Evolutionary conservation across 805 yeast species (phyloP), one percentile per base, ranked within the genome.

Genomic region (Maudiozyma barnettii): DNA sequence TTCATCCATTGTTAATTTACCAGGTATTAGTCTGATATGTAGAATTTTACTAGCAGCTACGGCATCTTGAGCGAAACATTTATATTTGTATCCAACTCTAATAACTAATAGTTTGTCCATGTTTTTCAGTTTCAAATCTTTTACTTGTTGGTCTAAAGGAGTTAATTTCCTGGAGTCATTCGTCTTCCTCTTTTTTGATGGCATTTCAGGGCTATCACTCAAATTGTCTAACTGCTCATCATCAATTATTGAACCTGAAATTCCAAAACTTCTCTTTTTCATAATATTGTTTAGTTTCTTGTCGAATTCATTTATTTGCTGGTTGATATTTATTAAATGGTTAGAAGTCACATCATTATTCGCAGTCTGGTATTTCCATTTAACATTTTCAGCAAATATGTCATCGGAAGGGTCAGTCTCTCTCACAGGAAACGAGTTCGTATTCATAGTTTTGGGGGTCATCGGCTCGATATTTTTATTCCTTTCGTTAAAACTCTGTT

Each of bases 71-170:
- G 95, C 96, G 61, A 78, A 87, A 51, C 90, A 81, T 58, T 85
- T 86, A 67, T 80, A 93, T 63, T 88, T 89, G 67, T 91, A 93
- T 0, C 99, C 99, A 2, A 86, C 95, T 61, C 93, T 93, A 22
- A 91, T 73, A 0, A 93, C 81, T 8, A 93, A 68, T 1, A 93
- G 54, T 45, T 85, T 85, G 54, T 87, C 95, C 45, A 59, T 59
- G 59, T 91, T 68, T 1, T 64, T 56, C 5, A 64, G 54, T 58
- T 89, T 89, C 45, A 93, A 66, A 2, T 79, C 82, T 26, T 80
- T 68, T 50, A 81, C 79, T 63, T 90, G 97, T 51, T 74, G 76
- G 54, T 89, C 97, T 35, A 90, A 64, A 0, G 97, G 96, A 0
- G 95, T 84, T 41, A 82, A 64, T 20, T 49, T 49, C 44, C 29